Percentiles rank a stretch among this genome's conserved stretches.
phyloP scores from a whole-genome alignment of 495 filamentous ascomycete genomes.

The Usnea hakonensis region DNA sequence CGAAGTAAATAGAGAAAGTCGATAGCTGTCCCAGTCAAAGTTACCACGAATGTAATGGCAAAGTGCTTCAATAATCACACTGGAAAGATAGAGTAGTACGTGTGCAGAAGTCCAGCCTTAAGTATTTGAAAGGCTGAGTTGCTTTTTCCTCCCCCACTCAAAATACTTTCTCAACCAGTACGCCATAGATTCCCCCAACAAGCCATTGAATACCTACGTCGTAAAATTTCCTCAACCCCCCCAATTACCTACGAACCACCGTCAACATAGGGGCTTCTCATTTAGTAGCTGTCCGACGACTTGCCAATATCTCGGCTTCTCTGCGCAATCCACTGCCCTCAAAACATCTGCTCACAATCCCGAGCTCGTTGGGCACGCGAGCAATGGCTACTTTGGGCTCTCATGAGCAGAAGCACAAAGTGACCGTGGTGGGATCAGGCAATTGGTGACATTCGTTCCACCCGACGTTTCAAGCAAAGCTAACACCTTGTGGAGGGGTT shows the following conservation, averaged over 20 bases:
- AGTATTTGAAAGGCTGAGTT: neutral
- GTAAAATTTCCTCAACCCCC: neutral
- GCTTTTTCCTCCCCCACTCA: neutral
- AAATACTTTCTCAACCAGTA: neutral
- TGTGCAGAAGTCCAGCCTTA: too few relatives aligned
- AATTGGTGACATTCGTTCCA: conserved; percentile 64
- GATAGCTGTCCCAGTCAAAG: too few relatives aligned
- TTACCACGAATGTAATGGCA: too few relatives aligned
- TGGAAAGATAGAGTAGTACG: too few relatives aligned
- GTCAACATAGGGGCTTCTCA: conserved; percentile 1
- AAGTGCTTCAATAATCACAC: too few relatives aligned
- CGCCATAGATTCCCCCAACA: neutral
- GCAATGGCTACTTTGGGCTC: conserved; percentile 39
- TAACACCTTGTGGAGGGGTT: conserved; percentile 55
- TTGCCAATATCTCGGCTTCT: conserved; percentile 3
- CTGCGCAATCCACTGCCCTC: neutral
- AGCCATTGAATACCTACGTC: neutral
- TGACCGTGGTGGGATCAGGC: conserved; percentile 88
- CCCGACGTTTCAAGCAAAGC: conserved; percentile 1
- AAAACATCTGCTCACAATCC: neutral
- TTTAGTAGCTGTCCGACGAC: conserved; percentile 6
- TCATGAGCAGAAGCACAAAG: conserved; percentile 72
- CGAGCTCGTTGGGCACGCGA: neutral
- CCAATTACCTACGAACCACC: neutral
- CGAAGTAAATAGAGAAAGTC: too few relatives aligned